Conservation (phyloP, 2,329 filamentous ascomycete genomes). For the Stenocarpella maydis region DNA sequence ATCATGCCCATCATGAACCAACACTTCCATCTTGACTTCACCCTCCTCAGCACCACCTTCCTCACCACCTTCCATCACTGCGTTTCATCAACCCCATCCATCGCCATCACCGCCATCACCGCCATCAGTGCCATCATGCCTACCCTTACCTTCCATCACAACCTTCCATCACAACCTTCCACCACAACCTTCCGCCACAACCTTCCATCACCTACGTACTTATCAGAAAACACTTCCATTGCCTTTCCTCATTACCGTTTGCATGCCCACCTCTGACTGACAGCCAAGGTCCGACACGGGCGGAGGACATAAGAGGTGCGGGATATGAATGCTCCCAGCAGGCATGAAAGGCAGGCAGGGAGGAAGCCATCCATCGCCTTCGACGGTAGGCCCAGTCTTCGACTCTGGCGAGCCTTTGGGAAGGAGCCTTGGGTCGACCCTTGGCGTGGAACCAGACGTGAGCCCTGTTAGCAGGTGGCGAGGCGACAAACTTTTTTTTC, state of each 20-base stretch:
- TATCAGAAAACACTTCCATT: not conserved
- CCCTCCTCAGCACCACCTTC: too few species aligned
- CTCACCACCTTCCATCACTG: too few species aligned
- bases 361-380: constrained; percentile 1
- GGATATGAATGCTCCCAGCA: not conserved
- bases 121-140: too few species aligned
- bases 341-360: constrained; percentile 11
- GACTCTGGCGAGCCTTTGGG: not conserved
- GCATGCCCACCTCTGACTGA: not conserved
- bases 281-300: not conserved
- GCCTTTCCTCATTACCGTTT: not conserved
- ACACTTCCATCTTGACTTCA: too few species aligned
- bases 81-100: too few species aligned
- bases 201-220: too few species aligned
- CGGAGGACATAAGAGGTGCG: not conserved
- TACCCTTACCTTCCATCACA: too few species aligned
- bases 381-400: not conserved
- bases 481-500: not conserved
- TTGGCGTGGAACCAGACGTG: not conserved
- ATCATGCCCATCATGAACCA: not conserved
- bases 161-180: too few species aligned
- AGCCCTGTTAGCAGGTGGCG: constrained; percentile 7
- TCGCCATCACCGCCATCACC: too few species aligned
- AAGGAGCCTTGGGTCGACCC: not conserved
- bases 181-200: too few species aligned